These are phyloP conservation scores for Microbotryomycetes sp. DNA, from an alignment of 1,284 basidiomycete species.

Conservation along the genomic window DNA sequence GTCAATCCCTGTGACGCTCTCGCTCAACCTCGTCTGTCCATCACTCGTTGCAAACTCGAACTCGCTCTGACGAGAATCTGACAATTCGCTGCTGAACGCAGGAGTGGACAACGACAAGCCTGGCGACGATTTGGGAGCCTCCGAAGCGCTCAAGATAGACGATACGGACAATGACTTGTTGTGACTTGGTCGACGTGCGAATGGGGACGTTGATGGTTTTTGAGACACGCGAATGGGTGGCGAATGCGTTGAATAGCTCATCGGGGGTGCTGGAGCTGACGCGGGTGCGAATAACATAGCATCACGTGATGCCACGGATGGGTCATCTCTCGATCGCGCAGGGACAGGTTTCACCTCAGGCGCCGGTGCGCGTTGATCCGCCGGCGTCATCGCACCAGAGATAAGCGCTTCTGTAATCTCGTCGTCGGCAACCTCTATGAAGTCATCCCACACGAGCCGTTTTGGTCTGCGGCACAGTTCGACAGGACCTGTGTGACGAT, in stretches of 20 bases:
- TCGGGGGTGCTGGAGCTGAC: neutral
- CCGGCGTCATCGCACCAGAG: neutral
- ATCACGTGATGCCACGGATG: neutral
- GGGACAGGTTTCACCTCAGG: no score
- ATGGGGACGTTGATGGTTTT: neutral
- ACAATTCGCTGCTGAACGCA: neutral
- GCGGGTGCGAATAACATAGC: neutral
- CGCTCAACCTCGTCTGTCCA: neutral
- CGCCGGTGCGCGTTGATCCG: neutral
- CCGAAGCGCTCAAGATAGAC: neutral
- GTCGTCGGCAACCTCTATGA: conserved; percentile 65
- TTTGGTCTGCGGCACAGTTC: conserved; percentile 71
- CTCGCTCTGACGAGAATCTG: neutral
- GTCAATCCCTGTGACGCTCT: neutral
- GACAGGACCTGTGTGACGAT: conserved; percentile 54
- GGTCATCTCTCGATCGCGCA: no score
- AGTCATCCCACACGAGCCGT: conserved; percentile 74
- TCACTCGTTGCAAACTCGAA: neutral
- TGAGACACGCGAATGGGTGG: neutral
- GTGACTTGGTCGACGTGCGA: neutral
- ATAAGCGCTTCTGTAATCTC: conserved; percentile 43
- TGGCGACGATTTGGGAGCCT: neutral
- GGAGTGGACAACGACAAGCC: neutral
- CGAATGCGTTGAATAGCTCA: neutral
- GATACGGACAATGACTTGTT: neutral